Percentiles rank a stretch among this genome's conserved stretches.
Conservation (phyloP, 139 green algal species). For the Chlorella sp. region DNA sequence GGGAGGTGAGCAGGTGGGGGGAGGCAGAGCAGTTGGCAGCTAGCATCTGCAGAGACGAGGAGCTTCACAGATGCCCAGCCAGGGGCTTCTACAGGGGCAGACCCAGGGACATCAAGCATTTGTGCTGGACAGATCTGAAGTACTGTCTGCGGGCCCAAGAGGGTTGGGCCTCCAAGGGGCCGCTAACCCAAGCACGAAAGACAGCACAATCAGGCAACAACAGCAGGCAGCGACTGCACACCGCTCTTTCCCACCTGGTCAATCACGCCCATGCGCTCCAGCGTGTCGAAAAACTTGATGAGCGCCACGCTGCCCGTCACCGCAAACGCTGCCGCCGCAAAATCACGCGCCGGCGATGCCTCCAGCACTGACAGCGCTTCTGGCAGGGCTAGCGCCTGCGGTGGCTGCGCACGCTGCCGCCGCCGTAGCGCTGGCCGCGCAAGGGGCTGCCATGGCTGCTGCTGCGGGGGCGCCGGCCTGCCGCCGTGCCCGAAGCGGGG, state of each 20-base stretch:
- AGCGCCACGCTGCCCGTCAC: slow-evolving; percentile 20
- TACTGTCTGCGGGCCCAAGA: no score
- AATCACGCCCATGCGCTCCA: slow-evolving; percentile 25
- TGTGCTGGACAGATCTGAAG: no score
- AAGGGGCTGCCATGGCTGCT: not conserved
- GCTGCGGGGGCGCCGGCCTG: not conserved
- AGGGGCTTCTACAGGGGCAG: no score
- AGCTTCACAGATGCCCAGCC: no score
- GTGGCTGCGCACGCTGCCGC: not conserved
- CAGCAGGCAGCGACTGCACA: no score
- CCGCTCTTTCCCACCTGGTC: slow-evolving; percentile 25
- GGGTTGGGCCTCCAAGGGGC: no score
- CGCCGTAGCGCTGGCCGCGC: not conserved
- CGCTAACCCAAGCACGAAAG: no score
- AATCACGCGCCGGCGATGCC: slow-evolving; percentile 11
- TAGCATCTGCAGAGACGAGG: no score
- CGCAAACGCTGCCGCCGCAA: slow-evolving; percentile 18
- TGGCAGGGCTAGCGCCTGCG: not conserved
- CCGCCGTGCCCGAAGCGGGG: not conserved
- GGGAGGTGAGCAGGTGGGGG: not conserved
- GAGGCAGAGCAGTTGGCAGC: not conserved
- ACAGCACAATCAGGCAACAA: no score
- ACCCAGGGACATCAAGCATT: no score
- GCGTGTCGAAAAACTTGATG: slow-evolving; percentile 38
- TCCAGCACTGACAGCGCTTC: slow-evolving; percentile 15